phyloP scores from a whole-genome alignment of 2,329 filamentous ascomycete genomes.

The Sporothrix mexicana region DNA sequence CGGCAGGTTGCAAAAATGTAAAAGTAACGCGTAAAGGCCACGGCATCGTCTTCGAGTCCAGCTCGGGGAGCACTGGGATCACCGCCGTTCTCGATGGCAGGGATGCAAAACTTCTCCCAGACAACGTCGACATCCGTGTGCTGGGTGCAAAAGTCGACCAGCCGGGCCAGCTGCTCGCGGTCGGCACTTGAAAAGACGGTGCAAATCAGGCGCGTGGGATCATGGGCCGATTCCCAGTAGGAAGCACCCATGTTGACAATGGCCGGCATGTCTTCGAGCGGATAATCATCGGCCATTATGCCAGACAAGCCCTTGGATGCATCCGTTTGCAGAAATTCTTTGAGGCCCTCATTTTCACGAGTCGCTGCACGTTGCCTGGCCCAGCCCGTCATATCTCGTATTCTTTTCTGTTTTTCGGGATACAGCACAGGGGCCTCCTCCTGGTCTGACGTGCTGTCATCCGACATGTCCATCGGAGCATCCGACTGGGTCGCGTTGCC shows the following conservation, averaged over 20 bases:
- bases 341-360: too few relatives aligned
- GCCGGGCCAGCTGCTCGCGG: conserved; percentile 19
- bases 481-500: background rate
- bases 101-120: conserved; percentile 35
- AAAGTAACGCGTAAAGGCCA: conserved; percentile 39
- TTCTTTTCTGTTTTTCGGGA: too few relatives aligned
- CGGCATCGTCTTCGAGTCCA: conserved; percentile 25
- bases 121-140: conserved; percentile 5
- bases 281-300: background rate
- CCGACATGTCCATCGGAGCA: background rate
- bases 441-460: too few relatives aligned
- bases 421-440: too few relatives aligned
- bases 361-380: too few relatives aligned
- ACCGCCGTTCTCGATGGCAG: background rate
- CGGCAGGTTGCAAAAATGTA: conserved; percentile 37
- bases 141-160: conserved; percentile 27
- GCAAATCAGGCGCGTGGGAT: conserved; percentile 36
- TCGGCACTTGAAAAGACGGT: conserved; percentile 31
- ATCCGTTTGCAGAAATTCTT: background rate
- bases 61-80: background rate
- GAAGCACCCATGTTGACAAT: conserved; percentile 33
- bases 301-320: background rate
- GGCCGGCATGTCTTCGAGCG: conserved; percentile 29
- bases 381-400: too few relatives aligned
- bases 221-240: conserved; percentile 33